Percentiles rank a stretch among this genome's conserved stretches.
Conservation (phyloP, 176 grass and related monocot genomes). For the Pharus latifolius region DNA sequence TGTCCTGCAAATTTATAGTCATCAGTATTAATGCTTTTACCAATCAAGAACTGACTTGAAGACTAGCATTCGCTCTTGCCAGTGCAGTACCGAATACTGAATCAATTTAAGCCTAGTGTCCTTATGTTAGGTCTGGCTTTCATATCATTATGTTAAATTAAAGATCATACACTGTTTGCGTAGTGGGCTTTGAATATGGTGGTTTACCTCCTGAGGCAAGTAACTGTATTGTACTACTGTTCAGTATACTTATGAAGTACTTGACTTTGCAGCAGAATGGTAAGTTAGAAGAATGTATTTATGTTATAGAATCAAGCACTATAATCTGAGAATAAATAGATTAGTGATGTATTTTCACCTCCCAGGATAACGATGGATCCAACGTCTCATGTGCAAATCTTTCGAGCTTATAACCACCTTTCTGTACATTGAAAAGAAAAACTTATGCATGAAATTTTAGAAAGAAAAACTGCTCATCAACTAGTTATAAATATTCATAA, state of each 20-base stretch:
- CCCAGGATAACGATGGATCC: conserved; percentile 80
- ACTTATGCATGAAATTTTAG: background rate
- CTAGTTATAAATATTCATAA: no score
- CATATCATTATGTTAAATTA: background rate
- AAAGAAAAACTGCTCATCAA: background rate
- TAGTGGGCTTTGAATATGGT: conserved; percentile 1
- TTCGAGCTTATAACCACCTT: conserved; percentile 57
- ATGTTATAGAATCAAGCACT: conserved; percentile 7
- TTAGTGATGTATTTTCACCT: conserved; percentile 30
- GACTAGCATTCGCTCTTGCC: background rate
- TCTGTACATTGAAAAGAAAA: conserved; percentile 25
- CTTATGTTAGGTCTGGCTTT: background rate
- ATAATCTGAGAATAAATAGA: background rate
- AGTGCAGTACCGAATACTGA: background rate
- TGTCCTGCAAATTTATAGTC: conserved; percentile 31
- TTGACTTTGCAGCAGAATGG: background rate
- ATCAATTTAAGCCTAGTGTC: conserved; percentile 16
- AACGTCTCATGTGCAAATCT: conserved; percentile 22
- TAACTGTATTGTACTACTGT: background rate
- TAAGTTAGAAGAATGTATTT: no score
- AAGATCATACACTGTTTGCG: background rate
- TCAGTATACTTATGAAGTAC: background rate
- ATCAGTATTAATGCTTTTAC: background rate
- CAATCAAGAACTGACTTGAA: background rate
- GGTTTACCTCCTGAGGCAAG: background rate